A percentile compares a stretch with the other conserved stretches of the same genome.
phyloP scores from a whole-genome alignment of 768 basidiomycete genomes.

The Rubroboletus pulcherrimus region DNA sequence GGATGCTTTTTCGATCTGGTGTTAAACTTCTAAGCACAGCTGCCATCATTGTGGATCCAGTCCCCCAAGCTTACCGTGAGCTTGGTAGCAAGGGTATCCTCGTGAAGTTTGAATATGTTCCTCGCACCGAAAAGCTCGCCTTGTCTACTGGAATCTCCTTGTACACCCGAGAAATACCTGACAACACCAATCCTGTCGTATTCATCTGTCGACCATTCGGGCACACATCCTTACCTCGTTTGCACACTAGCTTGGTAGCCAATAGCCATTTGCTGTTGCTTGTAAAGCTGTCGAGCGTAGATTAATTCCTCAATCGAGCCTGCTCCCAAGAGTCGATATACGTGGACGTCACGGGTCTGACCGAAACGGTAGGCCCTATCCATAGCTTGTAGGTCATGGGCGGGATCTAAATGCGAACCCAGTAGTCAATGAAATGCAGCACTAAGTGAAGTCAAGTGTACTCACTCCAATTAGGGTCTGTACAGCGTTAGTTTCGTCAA shows the following conservation, averaged over 20 bases:
- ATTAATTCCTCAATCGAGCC: constrained; percentile 87
- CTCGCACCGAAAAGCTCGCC: constrained; percentile 84
- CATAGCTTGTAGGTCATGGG: constrained; percentile 92
- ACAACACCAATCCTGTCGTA: background rate
- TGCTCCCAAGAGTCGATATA: constrained; percentile 79
- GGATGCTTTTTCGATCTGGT: constrained; percentile 74
- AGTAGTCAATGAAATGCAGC: background rate
- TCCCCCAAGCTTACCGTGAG: constrained; percentile 48
- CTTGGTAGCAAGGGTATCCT: constrained; percentile 67
- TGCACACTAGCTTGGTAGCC: constrained; percentile 82
- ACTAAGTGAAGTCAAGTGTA: constrained; percentile 25
- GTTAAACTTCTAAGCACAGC: background rate
- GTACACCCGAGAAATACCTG: constrained; percentile 80
- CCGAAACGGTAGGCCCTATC: constrained; percentile 85
- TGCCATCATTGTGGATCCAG: background rate
- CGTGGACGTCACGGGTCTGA: constrained; percentile 80
- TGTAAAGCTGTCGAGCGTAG: constrained; percentile 87
- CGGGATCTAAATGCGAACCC: constrained; percentile 64
- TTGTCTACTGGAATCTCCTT: constrained; percentile 67
- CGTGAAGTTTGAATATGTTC: constrained; percentile 81
- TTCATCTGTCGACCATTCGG: background rate
- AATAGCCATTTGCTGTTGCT: constrained; percentile 92
- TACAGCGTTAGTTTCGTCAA: background rate
- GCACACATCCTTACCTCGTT: constrained; percentile 50
- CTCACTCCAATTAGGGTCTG: constrained; percentile 95